These are phyloP conservation scores for Termitomyces eurrhizus DNA, from an alignment of 768 basidiomycete genomes.

Conservation along the genomic window DNA sequence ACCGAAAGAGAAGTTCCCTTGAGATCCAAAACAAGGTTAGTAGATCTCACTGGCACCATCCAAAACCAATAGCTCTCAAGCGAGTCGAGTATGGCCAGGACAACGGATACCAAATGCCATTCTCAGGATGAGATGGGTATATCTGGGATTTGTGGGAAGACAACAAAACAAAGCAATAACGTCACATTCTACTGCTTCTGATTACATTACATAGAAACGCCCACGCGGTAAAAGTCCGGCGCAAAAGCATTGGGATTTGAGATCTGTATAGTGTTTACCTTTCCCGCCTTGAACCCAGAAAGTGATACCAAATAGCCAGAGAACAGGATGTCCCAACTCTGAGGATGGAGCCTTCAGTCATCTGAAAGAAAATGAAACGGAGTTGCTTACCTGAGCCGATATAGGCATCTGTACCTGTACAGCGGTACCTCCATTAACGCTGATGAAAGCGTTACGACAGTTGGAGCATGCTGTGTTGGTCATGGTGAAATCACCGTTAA, in stretches of 20 bases:
- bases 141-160: not conserved
- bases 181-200: not conserved
- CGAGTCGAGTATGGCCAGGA: not conserved
- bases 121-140: not conserved
- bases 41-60: not conserved
- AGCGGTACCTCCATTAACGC: conserved; percentile 40
- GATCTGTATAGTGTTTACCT: conserved; percentile 39
- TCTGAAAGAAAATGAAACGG: not conserved
- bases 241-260: conserved; percentile 40
- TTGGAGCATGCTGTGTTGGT: conserved; percentile 44
- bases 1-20: not conserved
- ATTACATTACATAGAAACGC: conserved; percentile 25
- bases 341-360: not conserved
- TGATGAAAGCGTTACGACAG: conserved; percentile 42
- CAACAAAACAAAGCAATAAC: not conserved
- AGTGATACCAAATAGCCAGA: conserved; percentile 38
- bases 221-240: conserved; percentile 40
- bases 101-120: conserved; percentile 1
- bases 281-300: conserved; percentile 40
- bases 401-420: conserved; percentile 45
- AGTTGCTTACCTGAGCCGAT: conserved; percentile 36
- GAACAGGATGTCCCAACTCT: conserved; percentile 45
- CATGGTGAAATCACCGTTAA: conserved; percentile 42
- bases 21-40: not conserved
- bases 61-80: not conserved